Evolutionary conservation across 306 rosid species (phyloP), one percentile per base, ranked within the genome.

Genomic region (Cicer yamashitae): DNA sequence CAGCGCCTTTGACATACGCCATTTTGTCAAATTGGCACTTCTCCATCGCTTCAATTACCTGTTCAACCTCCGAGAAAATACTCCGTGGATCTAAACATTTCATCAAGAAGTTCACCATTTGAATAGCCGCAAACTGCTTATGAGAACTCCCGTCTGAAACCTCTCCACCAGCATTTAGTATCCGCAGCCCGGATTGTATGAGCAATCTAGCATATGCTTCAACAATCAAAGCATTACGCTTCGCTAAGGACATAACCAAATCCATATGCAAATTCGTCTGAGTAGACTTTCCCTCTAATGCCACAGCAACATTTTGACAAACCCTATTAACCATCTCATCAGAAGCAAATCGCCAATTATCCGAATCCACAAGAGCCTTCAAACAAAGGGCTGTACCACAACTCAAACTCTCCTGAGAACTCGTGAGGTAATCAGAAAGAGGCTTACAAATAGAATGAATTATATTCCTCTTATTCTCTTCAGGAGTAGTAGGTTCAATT

Each of bases 171-270:
- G 81, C 66, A 40, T 84, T 82, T 65, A 94, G 56, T 68, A 94
- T 90, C 8, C 57, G 64, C 51, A 91, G 67, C 60, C 96, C 97
- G 6, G 91, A 83, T 61, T 86, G 90, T 40, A 90, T 81, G 62
- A 91, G 79, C 80, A 91, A 62, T 77, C 97, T 85, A 51, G 98
- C 98, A 82, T 91, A 91, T 15, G 96, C 97, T 79, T 94, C 98
- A 22, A 94, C 94, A 64, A 86, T 83, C 34, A 86, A 45, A 48
- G 96, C 78, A 86, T 94, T 94, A 8, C 83, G 89, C 84, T 94
- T 87, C 2, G 98, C 97, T 54, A 94, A 71, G 2, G 96, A 70
- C 98, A 87, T 90, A 76, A 90, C 91, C 78, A 94, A 77, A 73
- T 87, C 96, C 91, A 90, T 86, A 65, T 87, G 97, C 8, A 89